Conservation (phyloP, 352 stramenopile genomes). For the Pythium chondricola region DNA sequence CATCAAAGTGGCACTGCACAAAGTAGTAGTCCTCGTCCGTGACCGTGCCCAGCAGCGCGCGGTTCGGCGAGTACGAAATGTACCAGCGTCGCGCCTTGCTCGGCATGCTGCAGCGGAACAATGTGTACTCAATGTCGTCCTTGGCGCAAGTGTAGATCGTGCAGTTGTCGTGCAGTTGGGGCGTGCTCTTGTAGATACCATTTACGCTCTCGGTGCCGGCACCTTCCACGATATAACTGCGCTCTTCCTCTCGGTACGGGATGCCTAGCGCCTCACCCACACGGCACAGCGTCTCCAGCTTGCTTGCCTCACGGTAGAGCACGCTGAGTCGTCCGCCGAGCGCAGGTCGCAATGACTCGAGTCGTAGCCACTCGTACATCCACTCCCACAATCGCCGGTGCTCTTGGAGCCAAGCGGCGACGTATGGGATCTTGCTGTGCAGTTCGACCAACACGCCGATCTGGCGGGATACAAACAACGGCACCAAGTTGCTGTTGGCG, state of each 20-base stretch:
- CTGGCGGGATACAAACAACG: conserved; percentile 78
- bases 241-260: conserved; percentile 66
- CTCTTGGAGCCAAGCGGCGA: conserved; percentile 46
- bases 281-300: conserved; percentile 61
- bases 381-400: conserved; percentile 67
- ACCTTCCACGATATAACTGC: conserved; percentile 83
- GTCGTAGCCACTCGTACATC: conserved; percentile 85
- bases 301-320: conserved; percentile 63
- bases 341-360: conserved; percentile 77
- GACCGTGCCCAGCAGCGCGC: conserved; percentile 76
- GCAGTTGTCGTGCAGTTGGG: conserved; percentile 67
- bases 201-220: conserved; percentile 91
- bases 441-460: conserved; percentile 66
- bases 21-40: conserved; percentile 88
- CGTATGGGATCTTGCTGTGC: conserved; percentile 47
- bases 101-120: conserved; percentile 98
- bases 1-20: conserved; percentile 72
- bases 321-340: conserved; percentile 59
- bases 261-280: conserved; percentile 59
- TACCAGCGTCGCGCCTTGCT: conserved; percentile 98
- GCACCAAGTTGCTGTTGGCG: conserved; percentile 57
- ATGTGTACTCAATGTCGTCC: conserved; percentile 82
- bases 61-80: conserved; percentile 93
- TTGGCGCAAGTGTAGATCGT: conserved; percentile 63
- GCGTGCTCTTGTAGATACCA: conserved; percentile 89